Evolutionary conservation across 2,329 filamentous ascomycete species (phyloP), one percentile per base, ranked within the genome.

Genomic region (Westerdykella sp.): DNA sequence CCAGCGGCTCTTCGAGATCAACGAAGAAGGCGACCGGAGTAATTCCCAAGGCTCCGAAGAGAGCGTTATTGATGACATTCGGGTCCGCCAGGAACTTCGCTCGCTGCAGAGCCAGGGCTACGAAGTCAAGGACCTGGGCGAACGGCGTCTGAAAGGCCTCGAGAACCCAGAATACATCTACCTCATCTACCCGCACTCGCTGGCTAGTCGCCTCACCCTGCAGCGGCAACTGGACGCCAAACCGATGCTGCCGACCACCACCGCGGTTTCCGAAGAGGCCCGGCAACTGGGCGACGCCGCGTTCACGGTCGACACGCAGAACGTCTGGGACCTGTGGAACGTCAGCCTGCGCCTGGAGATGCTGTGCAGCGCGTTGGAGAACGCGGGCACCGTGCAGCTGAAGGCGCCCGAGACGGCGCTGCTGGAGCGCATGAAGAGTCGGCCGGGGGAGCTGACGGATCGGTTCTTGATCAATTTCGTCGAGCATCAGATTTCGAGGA

Each of bases 141-240:
- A 97, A 68, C 84, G 85, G 54, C 96, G 95, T 62, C 76, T 98
- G 44, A 98, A 98, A 70, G 93, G 93, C 23, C 81, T 98, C 11
- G 93, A 98, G 68, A 98, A 98, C 62, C 91, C 93, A 0, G 93
- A 98, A 66, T 84, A 89, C 47, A 84, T 98, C 54, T 97, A 95
- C 69, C 83, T 95, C 45, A 85, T 98, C 65, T 98, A 96, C 64
- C 91, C 93, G 2, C 89, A 95, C 64, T 80, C 85, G 1, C 78
- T 98, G 25, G 81, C 86, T 11, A 88, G 87, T 32, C 84, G 93
- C 47, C 83, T 89, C 46, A 78, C 84, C 12, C 77, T 83, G 31
- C 86, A 90, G 46, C 74, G 79, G 49, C 75, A 73, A 49, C 67
- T 54, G 12, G 67, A 55, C 62, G 67, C 50, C 67, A 77, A 52